Base-by-base conservation (phyloP, 1,139 yeast species). In the Scheffersomyces titani region DNA sequence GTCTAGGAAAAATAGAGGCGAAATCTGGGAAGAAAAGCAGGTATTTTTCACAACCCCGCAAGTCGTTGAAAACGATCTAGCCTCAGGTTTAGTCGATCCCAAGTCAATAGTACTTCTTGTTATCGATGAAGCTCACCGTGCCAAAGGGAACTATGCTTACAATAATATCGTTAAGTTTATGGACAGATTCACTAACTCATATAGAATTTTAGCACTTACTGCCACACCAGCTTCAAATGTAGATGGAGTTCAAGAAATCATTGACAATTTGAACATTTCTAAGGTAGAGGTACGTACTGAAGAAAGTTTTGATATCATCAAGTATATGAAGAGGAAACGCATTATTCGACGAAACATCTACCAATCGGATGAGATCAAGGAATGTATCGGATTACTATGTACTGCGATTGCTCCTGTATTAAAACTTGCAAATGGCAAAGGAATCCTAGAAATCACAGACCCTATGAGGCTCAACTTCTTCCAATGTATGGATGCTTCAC, bases 41-140 rank as follows among this genome's bases (percentile, higher is more conserved):
- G 92, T 96, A 0, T 91, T 96, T 66, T 96, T 96, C 71, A 87
- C 98, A 1, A 96, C 99, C 0, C 99, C 99, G 0, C 99, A 96
- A 67, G 97, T 94, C 13, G 94, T 94, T 1, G 97, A 92, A 61
- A 92, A 92, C 70, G 99, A 96, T 71, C 76, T 96, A 58, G 80
- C 84, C 49, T 76, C 85, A 46, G 98, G 98, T 0, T 75, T 85
- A 1, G 74, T 93, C 36, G 85, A 91, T 65, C 97, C 98, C 0
- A 88, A 85, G 63, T 80, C 84, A 44, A 78, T 96, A 9, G 89
- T 85, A 0, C 83, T 96, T 56, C 66, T 96, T 52, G 94, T 96
- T 1, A 81, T 96, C 47, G 99, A 96, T 73, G 99, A 96, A 75
- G 99, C 99, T 0, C 99, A 96, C 71, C 77, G 97, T 52, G 92